These are phyloP conservation scores for Plasmodium fragile DNA, from an alignment of 169 alveolate species.

Conservation along the genomic window DNA sequence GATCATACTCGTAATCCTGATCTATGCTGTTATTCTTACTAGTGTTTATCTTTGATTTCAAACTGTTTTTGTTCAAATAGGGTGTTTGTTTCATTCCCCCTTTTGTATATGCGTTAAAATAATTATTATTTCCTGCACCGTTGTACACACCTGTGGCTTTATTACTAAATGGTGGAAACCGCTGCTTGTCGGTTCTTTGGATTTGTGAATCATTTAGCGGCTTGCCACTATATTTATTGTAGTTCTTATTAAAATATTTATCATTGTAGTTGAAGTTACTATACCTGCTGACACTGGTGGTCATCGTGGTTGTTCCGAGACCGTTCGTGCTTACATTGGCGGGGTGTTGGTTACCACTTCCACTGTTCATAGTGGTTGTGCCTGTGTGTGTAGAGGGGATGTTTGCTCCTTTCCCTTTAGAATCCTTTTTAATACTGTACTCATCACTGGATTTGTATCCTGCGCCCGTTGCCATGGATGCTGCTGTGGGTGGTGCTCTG, in stretches of 20 bases:
- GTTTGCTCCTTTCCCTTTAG: conserved; percentile 14
- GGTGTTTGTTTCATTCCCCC: conserved; percentile 21
- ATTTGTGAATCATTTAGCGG: conserved; percentile 22
- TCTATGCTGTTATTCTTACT: conserved; percentile 60
- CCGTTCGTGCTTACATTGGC: not conserved
- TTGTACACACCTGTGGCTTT: conserved; percentile 9
- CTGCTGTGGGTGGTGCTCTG: not conserved
- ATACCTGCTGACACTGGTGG: conserved; percentile 30
- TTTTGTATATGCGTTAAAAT: conserved; percentile 17
- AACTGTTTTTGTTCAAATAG: conserved; percentile 23
- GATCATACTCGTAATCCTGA: conserved; percentile 54
- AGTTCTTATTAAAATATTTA: conserved; percentile 67
- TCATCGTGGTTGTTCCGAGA: not conserved
- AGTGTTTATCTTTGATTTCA: conserved; percentile 19
- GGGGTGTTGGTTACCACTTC: not conserved
- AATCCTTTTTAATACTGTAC: conserved; percentile 25
- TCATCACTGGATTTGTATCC: conserved; percentile 42
- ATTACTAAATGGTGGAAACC: conserved; percentile 31
- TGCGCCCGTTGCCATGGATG: not conserved
- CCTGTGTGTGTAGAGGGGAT: not conserved
- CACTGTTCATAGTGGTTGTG: not conserved
- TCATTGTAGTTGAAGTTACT: conserved; percentile 54
- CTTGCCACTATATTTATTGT: conserved; percentile 43
- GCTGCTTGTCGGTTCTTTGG: conserved; percentile 13
- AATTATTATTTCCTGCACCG: conserved; percentile 17